These are phyloP conservation scores for Leccinellum luteum DNA, from an alignment of 768 basidiomycete genomes.

Conservation along the genomic window DNA sequence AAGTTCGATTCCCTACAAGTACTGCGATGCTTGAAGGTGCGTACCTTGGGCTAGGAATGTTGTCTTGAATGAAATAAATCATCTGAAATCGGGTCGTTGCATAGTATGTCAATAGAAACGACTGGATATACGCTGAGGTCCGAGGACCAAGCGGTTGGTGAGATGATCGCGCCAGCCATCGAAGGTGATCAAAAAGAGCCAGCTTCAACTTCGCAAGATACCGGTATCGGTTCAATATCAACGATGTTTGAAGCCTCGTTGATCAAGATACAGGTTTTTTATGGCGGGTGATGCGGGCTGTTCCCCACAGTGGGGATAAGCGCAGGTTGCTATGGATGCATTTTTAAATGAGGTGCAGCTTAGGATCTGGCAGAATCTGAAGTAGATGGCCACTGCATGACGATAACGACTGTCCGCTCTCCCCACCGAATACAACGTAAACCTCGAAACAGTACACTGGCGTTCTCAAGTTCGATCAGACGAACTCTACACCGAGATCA, in stretches of 20 bases:
- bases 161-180: background rate
- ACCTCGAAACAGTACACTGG: slow-evolving; percentile 93
- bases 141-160: background rate
- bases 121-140: background rate
- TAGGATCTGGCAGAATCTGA: no score
- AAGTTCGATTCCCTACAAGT: background rate
- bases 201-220: no score
- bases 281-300: no score
- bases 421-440: slow-evolving; percentile 76
- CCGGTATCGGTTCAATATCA: no score
- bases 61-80: background rate
- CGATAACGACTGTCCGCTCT: no score
- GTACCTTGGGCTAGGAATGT: background rate
- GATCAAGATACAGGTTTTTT: background rate
- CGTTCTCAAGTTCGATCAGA: slow-evolving; percentile 87
- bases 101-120: background rate
- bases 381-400: no score
- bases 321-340: no score
- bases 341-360: no score
- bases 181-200: background rate
- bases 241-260: background rate
- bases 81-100: background rate
- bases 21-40: background rate
- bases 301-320: no score
- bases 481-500: slow-evolving; percentile 84